Evolutionary conservation across 2,329 filamentous ascomycete genomes (phyloP), one percentile per base, ranked within the genome.

Genomic region (Aspergillus pseudoterreus): DNA sequence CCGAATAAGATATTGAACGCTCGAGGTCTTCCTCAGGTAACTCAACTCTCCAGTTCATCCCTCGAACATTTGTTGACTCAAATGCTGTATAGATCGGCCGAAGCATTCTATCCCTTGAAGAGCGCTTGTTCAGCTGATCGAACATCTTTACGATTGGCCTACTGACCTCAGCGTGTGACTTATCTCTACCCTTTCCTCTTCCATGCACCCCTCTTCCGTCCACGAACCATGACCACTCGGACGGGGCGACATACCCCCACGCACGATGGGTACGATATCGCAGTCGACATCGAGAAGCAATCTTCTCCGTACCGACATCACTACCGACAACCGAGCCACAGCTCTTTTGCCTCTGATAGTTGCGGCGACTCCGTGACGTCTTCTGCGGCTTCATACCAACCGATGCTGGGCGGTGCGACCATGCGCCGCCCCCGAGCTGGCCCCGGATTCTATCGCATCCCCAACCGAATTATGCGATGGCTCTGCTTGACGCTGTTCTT

Each of bases 391-490:
- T 88, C 86, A 5, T 79, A 71, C 54, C 67, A 70, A 39, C 71
- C 71, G 15, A 74, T 76, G 63, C 60, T 75, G 36, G 62, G 57
- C 39, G 60, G 63, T 48, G 60, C 67, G 19, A 56, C 59, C n/a
- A 65, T 67, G 61, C 54, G 69, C 55, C 63, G 69, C 48, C 61
- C 62, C 50, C 69, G 68, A 51, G 60, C 65, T 17, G 59, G 64
- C 10, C 57, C 51, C 4, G 58, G 65, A 49, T 69, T 80, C 47
- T 88, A 87, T 62, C 79, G 84, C 30, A 71, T 92, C 39, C 88
- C 88, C 6, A 84, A 85, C 63, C 87, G 80, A 55, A 82, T 94
- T 52, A 84, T 89, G 50, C 81, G 90, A 61, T 95, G 87, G 67
- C 82, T 96, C 50, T 90, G 90, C 57, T 75, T 92, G 45, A 82